These are phyloP conservation scores for Periconia digitata DNA, from an alignment of 2,329 filamentous ascomycete genomes.

Conservation along the genomic window DNA sequence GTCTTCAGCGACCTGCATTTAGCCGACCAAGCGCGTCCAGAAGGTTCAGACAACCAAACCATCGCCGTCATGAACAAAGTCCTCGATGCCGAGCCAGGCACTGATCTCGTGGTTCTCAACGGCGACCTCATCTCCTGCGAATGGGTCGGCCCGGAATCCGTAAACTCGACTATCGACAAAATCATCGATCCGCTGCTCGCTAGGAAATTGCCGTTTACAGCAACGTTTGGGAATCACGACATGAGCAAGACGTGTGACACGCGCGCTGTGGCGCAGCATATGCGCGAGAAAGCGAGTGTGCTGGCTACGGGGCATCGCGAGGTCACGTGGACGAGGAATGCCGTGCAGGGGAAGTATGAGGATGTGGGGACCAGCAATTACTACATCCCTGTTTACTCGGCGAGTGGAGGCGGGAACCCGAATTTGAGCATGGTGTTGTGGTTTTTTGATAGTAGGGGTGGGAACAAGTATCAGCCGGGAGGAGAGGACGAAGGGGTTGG, in stretches of 20 bases:
- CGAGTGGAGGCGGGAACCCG: conserved; percentile 29
- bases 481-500: conserved; percentile 15
- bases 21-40: conserved; percentile 52
- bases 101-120: conserved; percentile 67
- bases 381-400: conserved; percentile 54
- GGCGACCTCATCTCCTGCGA: conserved; percentile 73
- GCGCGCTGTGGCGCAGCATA: conserved; percentile 22
- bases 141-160: conserved; percentile 18
- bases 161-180: conserved; percentile 24
- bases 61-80: conserved; percentile 60
- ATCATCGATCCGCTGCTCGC: conserved; percentile 52
- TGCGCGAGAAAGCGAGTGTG: conserved; percentile 48
- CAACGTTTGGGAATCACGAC: conserved; percentile 74
- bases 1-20: conserved; percentile 73
- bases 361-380: conserved; percentile 52
- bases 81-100: conserved; percentile 55
- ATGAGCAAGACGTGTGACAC: conserved; percentile 29
- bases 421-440: conserved; percentile 59
- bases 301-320: conserved; percentile 41
- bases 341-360: conserved; percentile 43
- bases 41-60: conserved; percentile 59
- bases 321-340: conserved; percentile 45
- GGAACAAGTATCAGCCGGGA: conserved; percentile 19
- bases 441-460: conserved; percentile 64
- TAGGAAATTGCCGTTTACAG: conserved; percentile 62